Base-by-base conservation (phyloP, 148 eudicot species). In the Cornus suecica region DNA sequence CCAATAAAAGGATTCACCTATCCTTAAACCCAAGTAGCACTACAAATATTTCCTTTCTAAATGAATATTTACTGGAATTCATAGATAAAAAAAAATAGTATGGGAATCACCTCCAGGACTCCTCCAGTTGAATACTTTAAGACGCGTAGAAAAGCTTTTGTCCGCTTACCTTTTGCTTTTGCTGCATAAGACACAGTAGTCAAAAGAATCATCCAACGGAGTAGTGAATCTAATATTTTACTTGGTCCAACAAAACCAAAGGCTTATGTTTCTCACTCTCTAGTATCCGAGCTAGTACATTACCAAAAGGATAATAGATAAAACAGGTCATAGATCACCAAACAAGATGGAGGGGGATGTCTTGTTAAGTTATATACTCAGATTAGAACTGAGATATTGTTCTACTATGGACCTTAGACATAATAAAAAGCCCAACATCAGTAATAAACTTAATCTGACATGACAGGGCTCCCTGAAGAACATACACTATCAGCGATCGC, bases 51-150 rank as follows among this genome's bases (percentile, higher is more conserved):
- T 52, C 16, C 22, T 52, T 52, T 52, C 28, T 64, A 26, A 64
- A 64, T 64, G 9, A 27, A 64, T 18, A 64, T 64, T 64, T 64
- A 26, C 24, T 7, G 31, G 13, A 64, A 64, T 25, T 11, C 73
- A 56, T 29, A n/a, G n/a, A n/a, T n/a, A 22, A 60, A 72, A 31
- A 4, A 31, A 54, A 23, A 31, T 4, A 22, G 5, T 32, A 3
- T 66, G 68, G 34, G 23, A 76, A 70, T 77, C 80, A 90, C 98
- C 93, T 94, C 98, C 58, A 94, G 95, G 83, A 90, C 89, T 77
- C 99, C 99, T 66, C 97, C 99, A 71, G 82, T 84, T 20, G 99
- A 91, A 84, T 93, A 90, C 79, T 95, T 95, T 68, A 95, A 70
- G 63, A 95, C 97, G 68, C 90, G 97, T 58, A 95, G 93, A 87